Base-by-base conservation (phyloP, 805 yeast genomes). In the Pichia gijzeniarum region DNA sequence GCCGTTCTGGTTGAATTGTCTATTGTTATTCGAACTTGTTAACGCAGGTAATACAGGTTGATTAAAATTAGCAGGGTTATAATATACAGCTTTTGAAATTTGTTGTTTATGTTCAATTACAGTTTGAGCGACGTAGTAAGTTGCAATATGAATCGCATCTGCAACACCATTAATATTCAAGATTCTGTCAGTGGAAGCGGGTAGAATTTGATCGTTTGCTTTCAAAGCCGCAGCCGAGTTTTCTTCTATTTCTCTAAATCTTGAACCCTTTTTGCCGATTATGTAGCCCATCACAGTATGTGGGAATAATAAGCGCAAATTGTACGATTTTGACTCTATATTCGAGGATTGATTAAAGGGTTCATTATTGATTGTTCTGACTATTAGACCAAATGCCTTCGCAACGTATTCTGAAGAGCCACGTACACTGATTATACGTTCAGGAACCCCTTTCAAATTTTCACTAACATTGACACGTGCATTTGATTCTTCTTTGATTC, bases 131-230 rank as follows among this genome's bases (percentile, higher is more conserved):
- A 85, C 72, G 59, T 82, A 83, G 62, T 82, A 85, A 0, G 80
- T 70, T 9, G 95, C 95, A 53, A 86, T 85, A 58, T 85, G 95
- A 35, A 88, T 76, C 2, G 95, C 89, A 65, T 87, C 95, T 1
- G 89, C 88, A 13, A 85, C 91, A 6, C 95, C 95, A 5, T 74
- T 69, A 7, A 87, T 74, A 20, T 79, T 71, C 40, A 88, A 67
- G 18, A 84, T 70, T 48, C 95, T 72, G 60, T 88, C 96, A 14
- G 89, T 85, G 0, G 91, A 82, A 49, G 74, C 76, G 1, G 93
- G 85, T 52, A 88, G 65, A 14, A 81, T 76, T 38, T 77, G 76
- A 35, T 82, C 87, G 20, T 82, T 85, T 2, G 95, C 93, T 53
- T 73, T 76, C 45, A 88, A 70, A 47, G 76, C 72, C 2, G 95